Evolutionary conservation across 169 alveolate species (phyloP).

Genomic region (Fabrea salina): DNA sequence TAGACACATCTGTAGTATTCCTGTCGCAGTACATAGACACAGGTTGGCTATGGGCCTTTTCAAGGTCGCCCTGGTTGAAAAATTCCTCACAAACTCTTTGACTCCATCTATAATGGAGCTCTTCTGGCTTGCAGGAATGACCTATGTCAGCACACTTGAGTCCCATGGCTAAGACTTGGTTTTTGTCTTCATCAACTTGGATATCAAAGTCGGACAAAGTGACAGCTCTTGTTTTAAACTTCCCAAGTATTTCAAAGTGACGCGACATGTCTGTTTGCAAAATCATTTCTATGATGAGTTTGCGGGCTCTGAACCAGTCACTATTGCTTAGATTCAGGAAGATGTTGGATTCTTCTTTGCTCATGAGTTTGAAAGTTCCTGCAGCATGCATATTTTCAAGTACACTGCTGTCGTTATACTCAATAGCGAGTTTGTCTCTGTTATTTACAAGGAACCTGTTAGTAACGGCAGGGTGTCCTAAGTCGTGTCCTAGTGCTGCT

Average conservation of each 20-base stretch:
- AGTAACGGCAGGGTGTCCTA: constrained; percentile 52
- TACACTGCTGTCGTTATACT: constrained; percentile 43
- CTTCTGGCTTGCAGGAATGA: not conserved
- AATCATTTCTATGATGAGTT: not conserved
- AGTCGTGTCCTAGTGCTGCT: constrained; percentile 46
- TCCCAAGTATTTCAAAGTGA: not conserved
- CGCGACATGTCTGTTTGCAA: not conserved
- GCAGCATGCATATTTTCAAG: constrained; percentile 47
- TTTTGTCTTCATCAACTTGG: not conserved
- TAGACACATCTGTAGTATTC: not conserved
- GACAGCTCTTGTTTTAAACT: not conserved
- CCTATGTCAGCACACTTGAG: not conserved
- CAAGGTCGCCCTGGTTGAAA: not conserved
- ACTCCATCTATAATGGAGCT: not conserved
- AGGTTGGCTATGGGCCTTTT: not conserved
- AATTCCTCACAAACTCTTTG: not conserved
- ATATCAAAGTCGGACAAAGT: not conserved
- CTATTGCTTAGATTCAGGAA: no score
- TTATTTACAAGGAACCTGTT: constrained; percentile 41
- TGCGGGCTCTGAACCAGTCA: no score
- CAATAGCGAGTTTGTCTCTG: constrained; percentile 31
- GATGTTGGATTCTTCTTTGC: no score
- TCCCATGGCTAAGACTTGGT: not conserved
- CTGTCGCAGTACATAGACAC: not conserved
- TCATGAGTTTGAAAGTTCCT: constrained; percentile 34